Percentiles rank a stretch among this genome's conserved stretches.
phyloP scores from a whole-genome alignment of 2,329 filamentous ascomycete species.

The Hypoxylon sp. region DNA sequence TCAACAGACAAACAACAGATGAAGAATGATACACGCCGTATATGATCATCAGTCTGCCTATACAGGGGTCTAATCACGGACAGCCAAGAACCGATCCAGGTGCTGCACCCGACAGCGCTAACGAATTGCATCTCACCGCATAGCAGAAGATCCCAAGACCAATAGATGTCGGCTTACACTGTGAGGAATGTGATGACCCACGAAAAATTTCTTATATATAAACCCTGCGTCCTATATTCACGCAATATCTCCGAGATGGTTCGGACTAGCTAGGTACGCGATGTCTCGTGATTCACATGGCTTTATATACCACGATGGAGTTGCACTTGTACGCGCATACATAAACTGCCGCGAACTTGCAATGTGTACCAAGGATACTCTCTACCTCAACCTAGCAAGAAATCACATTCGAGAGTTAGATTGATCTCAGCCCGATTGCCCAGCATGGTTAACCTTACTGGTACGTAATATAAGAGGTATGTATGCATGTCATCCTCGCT shows the following conservation, averaged over 20 bases:
- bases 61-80: background rate
- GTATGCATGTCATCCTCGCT: background rate
- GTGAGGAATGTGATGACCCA: background rate
- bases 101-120: background rate
- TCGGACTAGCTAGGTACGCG: constrained; percentile 3
- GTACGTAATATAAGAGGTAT: constrained; percentile 16
- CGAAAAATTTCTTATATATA: constrained; percentile 3
- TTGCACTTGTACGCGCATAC: constrained; percentile 12
- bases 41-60: background rate
- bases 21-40: background rate
- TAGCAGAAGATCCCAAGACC: background rate
- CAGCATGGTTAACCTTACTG: constrained; percentile 40
- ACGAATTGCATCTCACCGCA: constrained; percentile 10
- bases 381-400: background rate
- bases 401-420: background rate
- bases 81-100: background rate
- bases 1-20: background rate
- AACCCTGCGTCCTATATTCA: constrained; percentile 17
- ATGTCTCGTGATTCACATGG: constrained; percentile 7
- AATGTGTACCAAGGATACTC: constrained; percentile 1
- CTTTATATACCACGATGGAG: background rate
- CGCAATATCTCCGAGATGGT: constrained; percentile 24
- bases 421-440: background rate
- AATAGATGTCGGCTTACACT: constrained; percentile 7
- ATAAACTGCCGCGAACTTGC: background rate